Percentiles rank a stretch among this genome's conserved stretches.
Evolutionary conservation across 2,329 filamentous ascomycete genomes (phyloP).

Genomic region (Stemphylium beticola): DNA sequence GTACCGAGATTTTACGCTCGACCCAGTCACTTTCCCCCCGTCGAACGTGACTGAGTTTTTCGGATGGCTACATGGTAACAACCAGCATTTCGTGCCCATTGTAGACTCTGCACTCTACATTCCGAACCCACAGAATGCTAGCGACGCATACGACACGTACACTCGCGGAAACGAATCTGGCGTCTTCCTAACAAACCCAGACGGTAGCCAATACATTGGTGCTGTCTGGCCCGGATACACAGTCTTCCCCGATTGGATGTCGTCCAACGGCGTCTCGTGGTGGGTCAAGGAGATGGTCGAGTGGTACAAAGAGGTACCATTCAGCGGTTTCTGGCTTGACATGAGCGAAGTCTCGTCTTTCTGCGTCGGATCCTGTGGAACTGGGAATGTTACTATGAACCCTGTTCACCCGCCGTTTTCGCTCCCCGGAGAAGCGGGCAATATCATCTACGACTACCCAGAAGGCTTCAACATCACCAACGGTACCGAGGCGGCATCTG

Average conservation of each 20-base stretch:
- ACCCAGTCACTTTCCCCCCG: constrained; percentile 59
- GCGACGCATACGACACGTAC: constrained; percentile 63
- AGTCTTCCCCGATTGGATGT: constrained; percentile 67
- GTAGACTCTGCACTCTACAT: constrained; percentile 72
- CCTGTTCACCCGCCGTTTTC: constrained; percentile 70
- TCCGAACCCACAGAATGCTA: constrained; percentile 72
- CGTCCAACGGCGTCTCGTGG: constrained; percentile 64
- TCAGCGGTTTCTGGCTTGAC: constrained; percentile 65
- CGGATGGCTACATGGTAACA: constrained; percentile 58
- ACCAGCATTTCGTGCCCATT: constrained; percentile 66
- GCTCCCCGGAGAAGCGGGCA: constrained; percentile 69
- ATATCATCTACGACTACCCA: constrained; percentile 66
- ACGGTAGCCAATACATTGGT: constrained; percentile 62
- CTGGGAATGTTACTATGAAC: constrained; percentile 67
- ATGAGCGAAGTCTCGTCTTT: constrained; percentile 68
- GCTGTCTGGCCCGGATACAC: constrained; percentile 66
- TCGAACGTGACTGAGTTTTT: constrained; percentile 60
- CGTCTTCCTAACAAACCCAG: constrained; percentile 61
- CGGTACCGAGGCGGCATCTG: constrained; percentile 68
- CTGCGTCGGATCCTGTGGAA: constrained; percentile 76
- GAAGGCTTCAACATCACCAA: constrained; percentile 75
- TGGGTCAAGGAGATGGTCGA: constrained; percentile 62
- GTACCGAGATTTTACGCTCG: constrained; percentile 65
- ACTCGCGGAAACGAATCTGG: constrained; percentile 57
- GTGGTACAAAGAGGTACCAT: constrained; percentile 61